These are phyloP conservation scores for Psilocybe subaeruginosa DNA, from an alignment of 768 basidiomycete genomes.

Conservation along the genomic window DNA sequence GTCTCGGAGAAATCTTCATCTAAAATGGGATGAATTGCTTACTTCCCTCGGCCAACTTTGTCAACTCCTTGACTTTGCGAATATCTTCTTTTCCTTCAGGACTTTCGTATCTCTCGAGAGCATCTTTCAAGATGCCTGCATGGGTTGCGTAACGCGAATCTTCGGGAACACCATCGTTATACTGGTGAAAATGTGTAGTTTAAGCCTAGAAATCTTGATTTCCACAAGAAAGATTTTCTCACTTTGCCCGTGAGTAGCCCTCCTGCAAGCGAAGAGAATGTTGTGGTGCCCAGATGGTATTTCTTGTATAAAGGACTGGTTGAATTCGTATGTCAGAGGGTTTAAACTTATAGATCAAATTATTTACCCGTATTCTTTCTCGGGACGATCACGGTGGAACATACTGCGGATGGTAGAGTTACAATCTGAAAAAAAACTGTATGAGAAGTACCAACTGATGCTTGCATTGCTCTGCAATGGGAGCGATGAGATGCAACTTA, in stretches of 20 bases:
- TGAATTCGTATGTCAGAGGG: not conserved
- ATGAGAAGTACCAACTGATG: conserved; percentile 49
- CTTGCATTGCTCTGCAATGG: conserved; percentile 77
- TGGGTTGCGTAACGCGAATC: conserved; percentile 71
- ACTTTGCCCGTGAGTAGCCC: conserved; percentile 82
- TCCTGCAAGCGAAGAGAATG: conserved; percentile 70
- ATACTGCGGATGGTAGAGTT: conserved; percentile 45
- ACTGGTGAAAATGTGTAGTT: conserved; percentile 33
- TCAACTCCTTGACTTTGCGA: conserved; percentile 68
- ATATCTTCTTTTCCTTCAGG: conserved; percentile 70
- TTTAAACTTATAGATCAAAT: not conserved
- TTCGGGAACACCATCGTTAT: conserved; percentile 77
- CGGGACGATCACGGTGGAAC: conserved; percentile 79
- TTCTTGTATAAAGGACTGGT: conserved; percentile 63
- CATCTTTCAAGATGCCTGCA: conserved; percentile 52
- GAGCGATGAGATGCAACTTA: conserved; percentile 65
- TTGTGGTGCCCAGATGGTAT: conserved; percentile 71
- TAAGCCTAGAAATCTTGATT: not conserved
- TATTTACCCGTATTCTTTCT: conserved; percentile 71
- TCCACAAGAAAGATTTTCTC: not conserved
- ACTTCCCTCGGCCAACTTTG: conserved; percentile 62
- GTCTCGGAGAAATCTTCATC: not conserved
- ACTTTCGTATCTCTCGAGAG: conserved; percentile 51
- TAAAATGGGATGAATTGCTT: conserved; percentile 4
- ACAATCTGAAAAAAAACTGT: not conserved